These are phyloP conservation scores for Atractiella rhizophila DNA, from an alignment of 768 basidiomycete genomes.

Conservation along the genomic window DNA sequence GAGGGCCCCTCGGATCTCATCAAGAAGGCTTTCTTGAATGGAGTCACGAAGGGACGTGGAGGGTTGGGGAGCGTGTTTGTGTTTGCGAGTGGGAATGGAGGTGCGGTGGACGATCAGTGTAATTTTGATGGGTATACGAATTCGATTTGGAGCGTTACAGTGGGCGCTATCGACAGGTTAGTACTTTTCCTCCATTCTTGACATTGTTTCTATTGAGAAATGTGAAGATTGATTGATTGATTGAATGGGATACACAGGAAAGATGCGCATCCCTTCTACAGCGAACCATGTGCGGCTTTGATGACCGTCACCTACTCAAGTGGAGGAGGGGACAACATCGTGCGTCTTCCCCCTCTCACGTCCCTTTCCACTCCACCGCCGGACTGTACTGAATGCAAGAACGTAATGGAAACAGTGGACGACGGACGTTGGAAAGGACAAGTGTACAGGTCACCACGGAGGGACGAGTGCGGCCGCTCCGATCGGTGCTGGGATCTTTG, in stretches of 20 bases:
- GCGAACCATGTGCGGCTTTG: constrained; percentile 91
- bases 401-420: constrained; percentile 39
- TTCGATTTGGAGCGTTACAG: constrained; percentile 83
- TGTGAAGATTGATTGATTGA: too few relatives aligned
- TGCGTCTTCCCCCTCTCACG: constrained; percentile 25
- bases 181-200: too few relatives aligned
- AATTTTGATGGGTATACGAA: constrained; percentile 99
- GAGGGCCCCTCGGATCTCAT: constrained; percentile 79
- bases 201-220: too few relatives aligned
- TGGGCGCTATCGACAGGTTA: constrained; percentile 85
- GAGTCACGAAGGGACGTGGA: constrained; percentile 61
- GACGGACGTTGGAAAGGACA: constrained; percentile 65
- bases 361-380: neutral
- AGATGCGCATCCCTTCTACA: constrained; percentile 85
- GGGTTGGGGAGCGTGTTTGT: constrained; percentile 87
- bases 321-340: constrained; percentile 76
- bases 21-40: constrained; percentile 77
- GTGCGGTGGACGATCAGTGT: constrained; percentile 72
- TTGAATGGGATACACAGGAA: too few relatives aligned
- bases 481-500: constrained; percentile 78
- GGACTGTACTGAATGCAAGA: constrained; percentile 7
- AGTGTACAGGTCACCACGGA: constrained; percentile 60
- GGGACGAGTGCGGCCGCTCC: constrained; percentile 97
- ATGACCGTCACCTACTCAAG: constrained; percentile 91
- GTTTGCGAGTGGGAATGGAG: constrained; percentile 93